These are phyloP conservation scores for Arthrobotrys iridis DNA, from an alignment of 2,329 filamentous ascomycete genomes.

Conservation along the genomic window DNA sequence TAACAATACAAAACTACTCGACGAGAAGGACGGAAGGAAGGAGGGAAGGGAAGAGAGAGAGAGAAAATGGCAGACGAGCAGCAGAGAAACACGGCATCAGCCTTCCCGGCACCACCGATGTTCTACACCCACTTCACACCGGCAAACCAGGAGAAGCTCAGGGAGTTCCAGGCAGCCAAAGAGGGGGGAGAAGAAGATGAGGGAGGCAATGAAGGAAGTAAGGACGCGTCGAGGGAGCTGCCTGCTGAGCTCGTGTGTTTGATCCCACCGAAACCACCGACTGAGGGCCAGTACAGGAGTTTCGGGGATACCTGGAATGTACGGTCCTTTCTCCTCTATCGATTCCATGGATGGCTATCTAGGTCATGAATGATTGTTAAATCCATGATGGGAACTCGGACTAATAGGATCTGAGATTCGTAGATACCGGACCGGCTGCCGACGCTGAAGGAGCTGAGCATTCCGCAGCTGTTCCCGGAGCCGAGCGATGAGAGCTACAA, in stretches of 20 bases:
- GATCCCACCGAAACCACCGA: conserved; percentile 80
- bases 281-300: conserved; percentile 74
- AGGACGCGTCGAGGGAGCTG: conserved; percentile 63
- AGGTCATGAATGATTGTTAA: too few relatives aligned
- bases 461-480: conserved; percentile 74
- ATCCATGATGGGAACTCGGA: not conserved
- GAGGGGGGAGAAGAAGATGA: conserved; percentile 57
- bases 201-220: conserved; percentile 42
- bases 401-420: conserved; percentile 3
- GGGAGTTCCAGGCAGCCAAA: conserved; percentile 63
- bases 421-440: conserved; percentile 71
- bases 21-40: too few relatives aligned
- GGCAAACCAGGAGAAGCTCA: conserved; percentile 73
- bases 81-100: conserved; percentile 65
- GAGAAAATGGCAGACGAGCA: conserved; percentile 55
- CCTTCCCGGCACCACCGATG: conserved; percentile 85
- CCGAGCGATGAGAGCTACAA: conserved; percentile 65
- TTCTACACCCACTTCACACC: conserved; percentile 90
- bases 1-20: too few relatives aligned
- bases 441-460: conserved; percentile 74
- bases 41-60: not conserved
- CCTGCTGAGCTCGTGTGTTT: conserved; percentile 79
- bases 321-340: conserved; percentile 55
- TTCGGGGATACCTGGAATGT: conserved; percentile 76
- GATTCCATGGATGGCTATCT: too few relatives aligned